Evolutionary conservation across 768 basidiomycete species (phyloP), one percentile per base, ranked within the genome.

Genomic region (Dacryopinax spathularia): DNA sequence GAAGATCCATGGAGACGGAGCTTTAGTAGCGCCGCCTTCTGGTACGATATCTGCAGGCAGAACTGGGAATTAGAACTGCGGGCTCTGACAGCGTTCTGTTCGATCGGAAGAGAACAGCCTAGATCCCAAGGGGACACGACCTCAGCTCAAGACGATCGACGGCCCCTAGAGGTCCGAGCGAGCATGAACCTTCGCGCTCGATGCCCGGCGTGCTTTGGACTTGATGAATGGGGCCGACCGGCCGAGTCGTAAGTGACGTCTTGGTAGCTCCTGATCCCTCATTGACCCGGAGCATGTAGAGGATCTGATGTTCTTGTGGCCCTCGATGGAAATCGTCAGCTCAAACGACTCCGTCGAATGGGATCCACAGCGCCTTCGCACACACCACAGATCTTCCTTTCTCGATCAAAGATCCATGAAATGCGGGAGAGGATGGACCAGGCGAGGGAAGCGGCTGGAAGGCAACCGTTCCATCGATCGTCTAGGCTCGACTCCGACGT

Each of bases 321-420:
- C 44, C 3, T 59, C 25, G 63, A 63, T 33, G 63, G 29, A 9
- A 59, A 60, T 22, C 56, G 44, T 22, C 25, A 31, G n/a, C 63
- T 48, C 9, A 59, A 59, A 33, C 63, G 63, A 2, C 41, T 41
- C 2, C 31, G 56, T 33, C 34, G 43, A 16, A 22, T n/a, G 5
- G 15, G 13, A 6, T 29, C 44, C 34, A 20, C 27, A 27, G n/a
- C n/a, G n/a, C 5, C 33, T 33, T 31, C 22, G 3, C 31, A 20
- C 48, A 10, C 9, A 1, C 13, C 36, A 7, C 5, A 16, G 2
- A 20, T 34, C 4, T 63, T 63, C 44, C 44, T 63, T 31, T 18
- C 15, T 12, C 15, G 6, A 22, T 12, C 18, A 4, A 22, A 62
- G 13, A 27, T 62, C 16, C 22, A 62, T 33, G 36, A 13, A 15